Evolutionary conservation across 129 eudicot species (phyloP), one percentile per base, ranked within the genome.

Genomic region (Daucus carota): DNA sequence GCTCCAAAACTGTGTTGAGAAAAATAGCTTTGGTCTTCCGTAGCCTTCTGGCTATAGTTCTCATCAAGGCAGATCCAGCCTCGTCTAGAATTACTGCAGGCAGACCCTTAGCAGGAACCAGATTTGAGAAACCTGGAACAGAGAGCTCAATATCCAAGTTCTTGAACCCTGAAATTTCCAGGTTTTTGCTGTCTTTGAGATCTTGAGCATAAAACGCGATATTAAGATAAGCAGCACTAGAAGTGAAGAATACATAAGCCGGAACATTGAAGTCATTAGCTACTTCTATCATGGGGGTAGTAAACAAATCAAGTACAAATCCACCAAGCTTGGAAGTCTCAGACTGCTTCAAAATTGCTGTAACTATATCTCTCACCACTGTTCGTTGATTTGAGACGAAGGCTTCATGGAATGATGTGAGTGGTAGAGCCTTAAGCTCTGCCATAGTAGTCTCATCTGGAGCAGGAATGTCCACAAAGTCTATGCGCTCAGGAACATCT

Each of bases 231-330:
- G 77, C 78, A 0, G 89, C 82, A 1, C 82, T 84, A 16, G 84
- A 82, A 29, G 89, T 73, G 60, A 76, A 82, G 76, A 76, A 85
- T 6, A 76, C 75, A 46, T 85, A 82, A 28, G 78, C n/a, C 3
- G 86, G 86, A 52, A 82, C 36, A 0, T 44, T 43, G 63, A 82
- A 74, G 32, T 85, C 86, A 68, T 68, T 29, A 1, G 84, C 89
- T 22, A 85, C 75, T 9, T 85, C 84, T 7, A 82, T 69, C 84
- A 82, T 72, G 2, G 59, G 47, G 8, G 80, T 76, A 80, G 80
- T 74, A 76, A 85, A 85, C 82, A 85, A 76, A 66, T 85, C 89
- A 17, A 85, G 46, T 9, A 68, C 46, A 85, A 85, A 34, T 0
- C 83, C 84, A 6, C 80, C 86, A 3, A 78, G 68, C 31, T n/a